Evolutionary conservation across 192 early-diverging fungal genomes (phyloP).

Genomic region (Coemansia sp.): DNA sequence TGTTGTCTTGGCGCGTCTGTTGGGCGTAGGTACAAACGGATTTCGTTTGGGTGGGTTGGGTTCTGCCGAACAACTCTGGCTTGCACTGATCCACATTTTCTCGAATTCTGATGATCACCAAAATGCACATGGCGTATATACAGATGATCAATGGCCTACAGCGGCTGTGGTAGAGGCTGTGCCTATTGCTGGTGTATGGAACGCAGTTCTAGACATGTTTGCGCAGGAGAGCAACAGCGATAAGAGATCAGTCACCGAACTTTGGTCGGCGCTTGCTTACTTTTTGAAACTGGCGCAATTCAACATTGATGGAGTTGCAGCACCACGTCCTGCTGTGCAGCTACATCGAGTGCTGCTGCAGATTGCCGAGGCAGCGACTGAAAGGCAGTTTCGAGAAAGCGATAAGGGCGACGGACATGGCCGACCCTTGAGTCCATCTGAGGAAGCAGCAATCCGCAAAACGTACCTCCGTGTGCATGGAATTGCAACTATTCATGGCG

Average conservation of each 20-base stretch:
- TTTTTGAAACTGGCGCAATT: slow-evolving; percentile 31
- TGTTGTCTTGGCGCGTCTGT: slow-evolving; percentile 13
- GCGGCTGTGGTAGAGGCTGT: background rate
- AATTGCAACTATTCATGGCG: slow-evolving; percentile 15
- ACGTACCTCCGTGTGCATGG: slow-evolving; percentile 31
- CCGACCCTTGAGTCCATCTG: slow-evolving; percentile 8
- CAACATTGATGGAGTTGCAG: slow-evolving; percentile 46
- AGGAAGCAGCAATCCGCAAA: slow-evolving; percentile 35
- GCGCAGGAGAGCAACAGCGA: background rate
- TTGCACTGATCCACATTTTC: slow-evolving; percentile 29
- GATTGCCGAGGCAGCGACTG: slow-evolving; percentile 24
- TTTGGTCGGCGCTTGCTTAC: slow-evolving; percentile 32
- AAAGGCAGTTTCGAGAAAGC: slow-evolving; percentile 13
- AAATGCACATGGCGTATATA: background rate
- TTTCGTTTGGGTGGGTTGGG: slow-evolving; percentile 1
- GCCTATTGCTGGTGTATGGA: slow-evolving; percentile 21
- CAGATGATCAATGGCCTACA: background rate
- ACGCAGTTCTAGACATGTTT: slow-evolving; percentile 11
- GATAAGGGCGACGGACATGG: background rate
- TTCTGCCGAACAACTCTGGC: slow-evolving; percentile 20
- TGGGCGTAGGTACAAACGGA: background rate
- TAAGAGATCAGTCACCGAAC: background rate
- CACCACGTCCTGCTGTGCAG: slow-evolving; percentile 14
- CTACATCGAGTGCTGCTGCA: slow-evolving; percentile 16
- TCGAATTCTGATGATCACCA: background rate